Base-by-base conservation (phyloP, 768 basidiomycete genomes). In the Pulveroboletus sp. region DNA sequence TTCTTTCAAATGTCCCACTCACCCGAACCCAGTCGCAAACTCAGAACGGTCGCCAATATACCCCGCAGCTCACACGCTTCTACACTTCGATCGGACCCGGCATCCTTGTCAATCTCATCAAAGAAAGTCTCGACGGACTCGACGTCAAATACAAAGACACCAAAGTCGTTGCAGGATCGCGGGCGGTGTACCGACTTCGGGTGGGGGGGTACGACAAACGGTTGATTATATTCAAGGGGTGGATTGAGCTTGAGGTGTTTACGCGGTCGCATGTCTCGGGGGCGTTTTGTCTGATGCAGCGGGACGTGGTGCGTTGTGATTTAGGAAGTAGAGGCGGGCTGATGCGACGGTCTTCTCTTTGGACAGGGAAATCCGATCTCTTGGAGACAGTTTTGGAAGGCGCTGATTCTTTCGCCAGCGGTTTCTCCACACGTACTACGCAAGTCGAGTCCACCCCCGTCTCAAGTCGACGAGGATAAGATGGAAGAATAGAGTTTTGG, bases 11-110 rank as follows among this genome's bases (percentile, higher is more conserved):
- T 2, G 19, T 5, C 33, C 20, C 19, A 20, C 47, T 32, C 29
- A 42, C 37, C 21, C 27, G 19, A 23, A 27, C 25, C 0, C 57
- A 94, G 91, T 88, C 90, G 0, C 87, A 94, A 76, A 91, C 90
- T 0, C 87, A 90, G 70, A 69, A 71, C 2, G 90, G 90, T 4
- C 74, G 71, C 23, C 79, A 82, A 11, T 90, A 91, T 58, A 83
- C 74, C 2, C 86, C 89, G 0, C 78, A 84, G 49, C 75, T 91
- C 16, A 92, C 91, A 1, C 84, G 90, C 0, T 93, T 94, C 74
- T 93, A 90, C 64, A 77, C 85, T 0, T 65, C 75, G 1, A 62
- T 84, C 4, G 71, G 73, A 0, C 86, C 87, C 0, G 66, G 69
- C 0, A 66, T 77, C 4, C 69, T 90, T 36, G 60, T 83, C 34